Conservation (phyloP, 2,329 filamentous ascomycete genomes). For the Mycosphaerella sp. region DNA sequence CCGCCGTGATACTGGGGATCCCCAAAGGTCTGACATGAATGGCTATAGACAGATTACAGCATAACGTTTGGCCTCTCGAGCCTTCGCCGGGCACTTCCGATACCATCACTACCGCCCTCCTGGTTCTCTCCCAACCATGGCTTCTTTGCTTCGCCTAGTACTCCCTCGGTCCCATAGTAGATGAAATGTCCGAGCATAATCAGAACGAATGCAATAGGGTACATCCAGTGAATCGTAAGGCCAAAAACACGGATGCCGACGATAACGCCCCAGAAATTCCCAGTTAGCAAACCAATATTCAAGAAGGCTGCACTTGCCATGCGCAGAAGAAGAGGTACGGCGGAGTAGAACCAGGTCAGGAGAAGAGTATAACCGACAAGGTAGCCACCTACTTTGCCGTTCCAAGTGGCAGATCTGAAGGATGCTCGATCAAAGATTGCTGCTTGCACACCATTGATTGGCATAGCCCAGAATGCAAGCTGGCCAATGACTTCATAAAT, state of each 20-base stretch:
- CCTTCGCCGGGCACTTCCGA: constrained; percentile 76
- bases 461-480: constrained; percentile 76
- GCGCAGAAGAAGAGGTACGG: constrained; percentile 81
- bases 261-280: constrained; percentile 94
- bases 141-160: constrained; percentile 83
- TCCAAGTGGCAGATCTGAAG: constrained; percentile 51
- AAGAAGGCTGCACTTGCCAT: constrained; percentile 91
- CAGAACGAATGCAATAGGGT: constrained; percentile 89
- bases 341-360: constrained; percentile 76
- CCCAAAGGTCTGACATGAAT: background rate
- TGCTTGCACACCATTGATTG: constrained; percentile 87
- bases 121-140: constrained; percentile 90
- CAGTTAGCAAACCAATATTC: constrained; percentile 89
- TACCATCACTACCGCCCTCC: constrained; percentile 68
- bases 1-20: background rate
- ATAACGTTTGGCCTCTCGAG: constrained; percentile 37
- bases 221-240: constrained; percentile 75
- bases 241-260: constrained; percentile 86
- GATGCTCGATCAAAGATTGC: constrained; percentile 80
- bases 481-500: constrained; percentile 92
- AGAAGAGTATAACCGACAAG: constrained; percentile 84
- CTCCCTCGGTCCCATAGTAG: constrained; percentile 79
- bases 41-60: constrained; percentile 26
- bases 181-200: constrained; percentile 80
- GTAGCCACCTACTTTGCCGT: constrained; percentile 62